Base-by-base conservation (phyloP, 371 early-diverging fungal species). In the Synchytrium microbalum region DNA sequence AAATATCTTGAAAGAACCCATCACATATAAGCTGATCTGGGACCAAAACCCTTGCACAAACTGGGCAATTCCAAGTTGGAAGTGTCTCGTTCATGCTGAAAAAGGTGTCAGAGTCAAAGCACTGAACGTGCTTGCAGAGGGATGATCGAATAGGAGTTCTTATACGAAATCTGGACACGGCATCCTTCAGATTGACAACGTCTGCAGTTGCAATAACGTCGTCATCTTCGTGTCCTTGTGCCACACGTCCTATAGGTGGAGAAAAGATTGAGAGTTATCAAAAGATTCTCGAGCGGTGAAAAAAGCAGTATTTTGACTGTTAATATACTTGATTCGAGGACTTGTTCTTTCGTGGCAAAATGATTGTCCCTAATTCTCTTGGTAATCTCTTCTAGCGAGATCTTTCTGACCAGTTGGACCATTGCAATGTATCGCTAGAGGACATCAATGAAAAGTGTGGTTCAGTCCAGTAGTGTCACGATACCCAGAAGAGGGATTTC, bases 41-140 rank as follows among this genome's bases (percentile, higher is more conserved):
- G 0, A 80, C 66, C 32, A 88, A 79, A n/a, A 61, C 62, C 23
- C 75, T 65, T 63, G 79, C 75, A 64, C 91, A 91, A 0, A 87
- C 81, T 1, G 91, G 91, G 54, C 91, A 91, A 32, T 78, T 79
- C 86, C 87, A 88, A 0, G 84, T 81, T 0, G 87, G 86, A 2
- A 81, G 79, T 52, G 82, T 85, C 60, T 83, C 85, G 54, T 88
- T 89, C 77, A 91, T 81, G 28, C 79, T 71, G 32, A 89, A 70
- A 61, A 83, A 90, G 0, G 82, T 81, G 10, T 65, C 70, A 3
- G 80, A 83, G 61, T 91, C 91, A 68, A 88, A 91, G 66, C 91
- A 91, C 81, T 81, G 5, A 79, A 75, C 2, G 80, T 79, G 53
- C 79, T 74, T 28, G 79, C 73, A 31, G 85, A 71, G 53, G 82